These are phyloP conservation scores for Termitomyces sp. DNA, from an alignment of 768 basidiomycete species.

Conservation along the genomic window DNA sequence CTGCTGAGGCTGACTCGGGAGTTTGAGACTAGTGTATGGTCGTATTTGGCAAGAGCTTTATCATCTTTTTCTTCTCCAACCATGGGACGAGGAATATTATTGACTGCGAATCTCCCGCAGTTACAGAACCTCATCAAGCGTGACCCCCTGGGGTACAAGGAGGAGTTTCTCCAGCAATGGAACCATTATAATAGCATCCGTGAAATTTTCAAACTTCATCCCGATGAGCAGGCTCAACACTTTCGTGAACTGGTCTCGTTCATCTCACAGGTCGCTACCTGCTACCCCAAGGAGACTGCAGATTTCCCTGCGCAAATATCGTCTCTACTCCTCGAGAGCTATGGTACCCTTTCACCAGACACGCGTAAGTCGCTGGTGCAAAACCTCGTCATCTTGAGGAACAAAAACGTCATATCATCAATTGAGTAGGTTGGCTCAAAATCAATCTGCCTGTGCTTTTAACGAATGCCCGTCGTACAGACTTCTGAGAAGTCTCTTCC, in stretches of 20 bases:
- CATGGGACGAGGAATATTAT: conserved; percentile 67
- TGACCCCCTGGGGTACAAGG: conserved; percentile 83
- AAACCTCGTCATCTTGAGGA: conserved; percentile 89
- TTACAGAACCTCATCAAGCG: conserved; percentile 97
- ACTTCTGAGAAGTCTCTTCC: conserved; percentile 87
- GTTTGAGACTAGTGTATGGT: not conserved
- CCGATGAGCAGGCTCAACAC: conserved; percentile 79
- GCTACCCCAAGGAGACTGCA: conserved; percentile 88
- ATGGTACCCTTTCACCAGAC: conserved; percentile 70
- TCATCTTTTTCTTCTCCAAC: conserved; percentile 3
- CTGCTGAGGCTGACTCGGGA: conserved; percentile 4
- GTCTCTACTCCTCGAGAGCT: conserved; percentile 71
- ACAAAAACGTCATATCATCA: conserved; percentile 88
- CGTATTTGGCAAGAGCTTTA: conserved; percentile 13
- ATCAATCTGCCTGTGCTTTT: not conserved
- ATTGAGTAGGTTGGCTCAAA: conserved; percentile 70
- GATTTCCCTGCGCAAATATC: conserved; percentile 82
- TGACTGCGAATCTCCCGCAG: conserved; percentile 89
- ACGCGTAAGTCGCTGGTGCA: conserved; percentile 82
- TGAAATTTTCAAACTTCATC: conserved; percentile 77
- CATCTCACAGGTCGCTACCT: conserved; percentile 78
- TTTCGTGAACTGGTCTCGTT: conserved; percentile 89
- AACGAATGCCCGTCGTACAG: conserved; percentile 33
- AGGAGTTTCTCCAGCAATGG: conserved; percentile 97
- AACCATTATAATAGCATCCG: conserved; percentile 88